A percentile compares a stretch with the other conserved stretches of the same genome.
Conservation (phyloP, 805 yeast species). For the Schizosaccharomyces lindneri region DNA sequence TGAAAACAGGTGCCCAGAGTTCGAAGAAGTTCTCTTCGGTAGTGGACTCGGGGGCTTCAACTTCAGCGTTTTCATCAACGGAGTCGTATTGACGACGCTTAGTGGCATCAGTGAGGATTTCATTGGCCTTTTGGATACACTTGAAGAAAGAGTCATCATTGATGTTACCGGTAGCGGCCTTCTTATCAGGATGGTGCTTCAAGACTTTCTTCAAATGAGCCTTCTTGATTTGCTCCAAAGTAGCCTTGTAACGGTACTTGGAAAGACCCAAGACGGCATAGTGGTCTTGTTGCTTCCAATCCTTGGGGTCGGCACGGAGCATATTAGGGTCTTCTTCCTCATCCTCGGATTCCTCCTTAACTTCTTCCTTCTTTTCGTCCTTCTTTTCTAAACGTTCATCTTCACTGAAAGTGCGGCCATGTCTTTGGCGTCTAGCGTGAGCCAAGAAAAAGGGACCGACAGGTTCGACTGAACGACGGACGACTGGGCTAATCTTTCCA, state of each 20-base stretch:
- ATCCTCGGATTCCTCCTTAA: conserved; percentile 28
- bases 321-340: conserved; percentile 51
- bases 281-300: conserved; percentile 91
- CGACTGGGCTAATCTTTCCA: conserved; percentile 8
- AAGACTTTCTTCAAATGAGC: conserved; percentile 89
- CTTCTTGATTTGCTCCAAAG: conserved; percentile 75
- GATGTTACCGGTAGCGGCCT: conserved; percentile 68
- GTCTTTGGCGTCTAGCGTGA: conserved; percentile 81
- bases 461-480: conserved; percentile 60
- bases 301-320: conserved; percentile 81
- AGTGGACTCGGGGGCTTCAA: conserved; percentile 45
- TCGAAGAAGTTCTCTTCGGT: conserved; percentile 33
- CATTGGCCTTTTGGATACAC: conserved; percentile 85
- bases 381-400: conserved; percentile 72
- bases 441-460: conserved; percentile 90
- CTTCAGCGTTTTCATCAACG: conserved; percentile 74
- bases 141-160: conserved; percentile 86
- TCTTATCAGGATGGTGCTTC: conserved; percentile 95
- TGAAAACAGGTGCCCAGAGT: conserved; percentile 84
- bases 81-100: conserved; percentile 90
- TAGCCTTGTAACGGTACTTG: conserved; percentile 73
- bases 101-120: conserved; percentile 57
- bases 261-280: conserved; percentile 89
- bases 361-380: conserved; percentile 43
- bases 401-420: conserved; percentile 98